Evolutionary conservation across 2,329 filamentous ascomycete genomes (phyloP), one percentile per base, ranked within the genome.

Genomic region (Amylocarpus encephaloides): DNA sequence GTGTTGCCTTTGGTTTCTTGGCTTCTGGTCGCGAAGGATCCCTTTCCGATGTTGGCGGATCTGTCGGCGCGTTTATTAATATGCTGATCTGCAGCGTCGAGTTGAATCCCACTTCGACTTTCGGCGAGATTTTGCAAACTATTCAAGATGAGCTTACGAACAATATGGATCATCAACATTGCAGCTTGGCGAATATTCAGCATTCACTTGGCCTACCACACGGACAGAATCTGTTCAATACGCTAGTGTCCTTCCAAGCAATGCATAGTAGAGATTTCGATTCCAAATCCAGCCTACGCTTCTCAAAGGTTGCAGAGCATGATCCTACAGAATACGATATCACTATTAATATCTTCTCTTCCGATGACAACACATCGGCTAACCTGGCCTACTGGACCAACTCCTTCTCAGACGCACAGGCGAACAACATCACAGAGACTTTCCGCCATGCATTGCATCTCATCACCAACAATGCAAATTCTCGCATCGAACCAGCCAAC

Each of bases 51-150:
- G 70, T 76, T 13, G 66, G 73, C 40, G 67, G 70, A 18, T 70
- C 72, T 26, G 69, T 75, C 35, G 74, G 74, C 2, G 66, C 69
- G 5, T 70, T 70, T 48, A 69, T 72, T 51, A 71, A 69, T 49
- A 70, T 71, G 51, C 57, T 66, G 7, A 59, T 54, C 16, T 64
- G 61, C 30, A 47, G 64, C 3, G 48, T 44, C 4, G 50, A 48
- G 1, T 22, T 62, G 0, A 51, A 51, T 1, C 34, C 53, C 9
- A 34, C 52, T 1, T 46, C 41, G 11, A 52, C 55, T 2, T 41
- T 78, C 9, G 34, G 47, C 6, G 51, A 57, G 11, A 46, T 62
- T 9, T 52, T 64, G 10, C 40, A 56, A 7, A 35, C 41, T 12
- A 51, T 68, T 2, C 66, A 68, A 49, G 59, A 63, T 19, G 54